These are phyloP conservation scores for Tilletia caries DNA, from an alignment of 1,284 basidiomycete species.

Conservation along the genomic window DNA sequence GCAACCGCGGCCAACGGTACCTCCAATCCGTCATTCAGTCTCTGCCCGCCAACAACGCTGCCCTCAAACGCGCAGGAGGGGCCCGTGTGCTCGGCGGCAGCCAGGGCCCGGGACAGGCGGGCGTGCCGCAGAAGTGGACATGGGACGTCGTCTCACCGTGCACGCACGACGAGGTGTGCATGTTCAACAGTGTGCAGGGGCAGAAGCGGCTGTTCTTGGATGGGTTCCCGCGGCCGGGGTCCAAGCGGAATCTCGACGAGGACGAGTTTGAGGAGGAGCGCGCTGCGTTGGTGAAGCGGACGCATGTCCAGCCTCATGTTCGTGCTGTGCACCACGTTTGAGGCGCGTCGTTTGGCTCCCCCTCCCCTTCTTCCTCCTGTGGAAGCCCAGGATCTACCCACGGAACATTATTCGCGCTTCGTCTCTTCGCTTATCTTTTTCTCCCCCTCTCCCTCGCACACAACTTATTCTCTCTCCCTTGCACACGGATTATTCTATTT, in stretches of 20 bases:
- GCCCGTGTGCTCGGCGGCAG: background rate
- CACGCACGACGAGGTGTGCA: conserved; percentile 3
- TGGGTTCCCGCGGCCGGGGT: background rate
- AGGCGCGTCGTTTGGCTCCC: background rate
- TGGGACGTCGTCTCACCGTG: background rate
- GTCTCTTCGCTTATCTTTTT: too few relatives aligned
- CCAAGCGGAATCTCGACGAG: background rate
- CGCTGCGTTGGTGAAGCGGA: background rate
- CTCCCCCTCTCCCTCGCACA: too few relatives aligned
- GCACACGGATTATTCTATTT: background rate
- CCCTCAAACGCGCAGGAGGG: background rate
- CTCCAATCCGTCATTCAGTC: conserved; percentile 6
- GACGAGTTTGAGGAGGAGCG: conserved; percentile 7
- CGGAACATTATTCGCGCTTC: too few relatives aligned
- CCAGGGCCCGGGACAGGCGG: background rate
- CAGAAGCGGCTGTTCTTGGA: conserved; percentile 6
- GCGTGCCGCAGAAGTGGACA: background rate
- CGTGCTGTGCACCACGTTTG: conserved; percentile 1
- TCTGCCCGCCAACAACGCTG: conserved; percentile 7
- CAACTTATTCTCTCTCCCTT: background rate
- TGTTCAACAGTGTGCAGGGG: background rate
- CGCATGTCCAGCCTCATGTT: background rate
- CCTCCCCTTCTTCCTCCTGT: background rate
- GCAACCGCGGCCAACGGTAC: conserved; percentile 5
- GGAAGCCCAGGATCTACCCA: too few relatives aligned